phyloP scores from a whole-genome alignment of 192 early-diverging fungal species.

The Haplosporangium gracile region DNA sequence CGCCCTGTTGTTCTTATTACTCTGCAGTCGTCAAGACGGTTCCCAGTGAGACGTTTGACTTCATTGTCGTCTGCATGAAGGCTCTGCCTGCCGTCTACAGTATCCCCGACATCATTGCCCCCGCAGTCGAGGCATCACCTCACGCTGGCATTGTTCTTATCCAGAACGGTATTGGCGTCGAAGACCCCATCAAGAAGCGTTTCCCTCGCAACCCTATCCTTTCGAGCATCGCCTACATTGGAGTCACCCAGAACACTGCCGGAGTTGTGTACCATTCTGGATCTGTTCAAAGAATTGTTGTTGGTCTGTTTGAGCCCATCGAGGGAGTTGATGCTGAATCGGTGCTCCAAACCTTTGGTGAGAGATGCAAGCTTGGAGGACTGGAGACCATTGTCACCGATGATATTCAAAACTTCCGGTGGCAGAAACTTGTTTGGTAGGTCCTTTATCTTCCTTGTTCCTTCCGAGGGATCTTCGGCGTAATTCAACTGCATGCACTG shows the following conservation, averaged over 20 bases:
- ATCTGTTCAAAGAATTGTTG: constrained; percentile 52
- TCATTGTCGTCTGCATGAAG: constrained; percentile 74
- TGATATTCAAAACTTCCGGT: constrained; percentile 73
- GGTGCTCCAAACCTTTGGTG: constrained; percentile 54
- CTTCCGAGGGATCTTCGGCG: background rate
- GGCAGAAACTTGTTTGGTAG: constrained; percentile 81
- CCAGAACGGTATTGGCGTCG: constrained; percentile 81
- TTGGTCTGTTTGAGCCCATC: constrained; percentile 32
- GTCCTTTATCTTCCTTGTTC: background rate
- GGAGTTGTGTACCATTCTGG: constrained; percentile 69
- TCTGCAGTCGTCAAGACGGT: constrained; percentile 56
- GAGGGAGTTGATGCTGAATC: constrained; percentile 47
- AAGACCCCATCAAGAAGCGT: constrained; percentile 65
- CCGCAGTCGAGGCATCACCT: constrained; percentile 61
- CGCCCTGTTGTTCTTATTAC: too few species aligned
- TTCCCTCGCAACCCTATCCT: constrained; percentile 75
- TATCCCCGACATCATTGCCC: constrained; percentile 68
- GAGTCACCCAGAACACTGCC: constrained; percentile 65
- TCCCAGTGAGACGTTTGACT: constrained; percentile 66
- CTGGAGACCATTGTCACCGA: constrained; percentile 56
- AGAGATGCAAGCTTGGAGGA: constrained; percentile 57
- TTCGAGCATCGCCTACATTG: constrained; percentile 74
- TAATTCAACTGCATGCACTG: background rate
- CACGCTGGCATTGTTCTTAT: constrained; percentile 73
- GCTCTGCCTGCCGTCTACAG: constrained; percentile 73